Percentiles rank a stretch among this genome's conserved stretches.
Conservation (phyloP, 148 eudicot genomes). For the Rhododendron mucronatum region DNA sequence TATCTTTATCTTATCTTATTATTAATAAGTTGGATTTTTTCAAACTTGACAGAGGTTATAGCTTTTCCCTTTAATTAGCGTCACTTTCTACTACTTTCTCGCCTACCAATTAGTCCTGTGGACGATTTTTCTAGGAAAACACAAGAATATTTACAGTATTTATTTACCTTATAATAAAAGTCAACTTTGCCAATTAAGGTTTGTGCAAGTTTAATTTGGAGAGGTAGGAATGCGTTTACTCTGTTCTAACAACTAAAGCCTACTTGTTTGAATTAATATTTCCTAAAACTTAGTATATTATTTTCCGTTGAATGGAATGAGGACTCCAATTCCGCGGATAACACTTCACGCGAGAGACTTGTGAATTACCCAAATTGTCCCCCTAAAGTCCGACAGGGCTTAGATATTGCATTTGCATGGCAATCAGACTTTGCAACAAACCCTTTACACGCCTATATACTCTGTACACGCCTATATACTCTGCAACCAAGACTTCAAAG, state of each 20-base stretch:
- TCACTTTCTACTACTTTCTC: neutral
- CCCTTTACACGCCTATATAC: too few species aligned
- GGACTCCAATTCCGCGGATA: neutral
- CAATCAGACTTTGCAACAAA: neutral
- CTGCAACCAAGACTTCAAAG: too few species aligned
- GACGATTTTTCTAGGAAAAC: neutral
- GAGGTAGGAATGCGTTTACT: conserved; percentile 4
- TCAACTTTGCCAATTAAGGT: neutral
- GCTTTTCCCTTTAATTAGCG: too few species aligned
- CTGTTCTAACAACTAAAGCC: neutral
- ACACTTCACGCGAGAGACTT: neutral
- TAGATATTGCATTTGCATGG: neutral
- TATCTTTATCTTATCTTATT: too few species aligned
- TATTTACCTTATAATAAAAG: neutral
- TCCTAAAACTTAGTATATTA: neutral
- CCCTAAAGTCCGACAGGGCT: neutral
- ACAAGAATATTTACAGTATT: neutral
- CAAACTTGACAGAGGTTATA: too few species aligned
- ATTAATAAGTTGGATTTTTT: too few species aligned
- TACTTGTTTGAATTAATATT: neutral
- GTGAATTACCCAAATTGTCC: neutral
- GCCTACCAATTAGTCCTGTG: neutral
- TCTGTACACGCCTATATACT: too few species aligned
- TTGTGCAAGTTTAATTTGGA: neutral
- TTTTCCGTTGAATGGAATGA: neutral